Conservation (phyloP, 306 rosid genomes). For the Castanospermum australe region DNA sequence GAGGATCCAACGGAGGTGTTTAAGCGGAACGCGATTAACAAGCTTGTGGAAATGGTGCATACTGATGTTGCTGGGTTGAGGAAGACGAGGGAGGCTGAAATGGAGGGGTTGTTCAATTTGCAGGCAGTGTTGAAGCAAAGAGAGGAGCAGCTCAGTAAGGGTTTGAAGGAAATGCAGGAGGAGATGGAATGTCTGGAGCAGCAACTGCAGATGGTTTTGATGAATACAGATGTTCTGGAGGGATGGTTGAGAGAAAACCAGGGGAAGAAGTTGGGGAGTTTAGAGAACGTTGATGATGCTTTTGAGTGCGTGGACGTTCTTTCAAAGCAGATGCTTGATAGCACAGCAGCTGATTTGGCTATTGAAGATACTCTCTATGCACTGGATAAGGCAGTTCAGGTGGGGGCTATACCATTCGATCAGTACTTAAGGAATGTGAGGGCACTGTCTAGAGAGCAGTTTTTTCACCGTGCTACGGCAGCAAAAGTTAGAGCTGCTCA, state of each 20-base stretch:
- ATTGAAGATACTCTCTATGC: conserved; percentile 81
- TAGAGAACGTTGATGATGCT: conserved; percentile 52
- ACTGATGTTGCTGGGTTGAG: conserved; percentile 52
- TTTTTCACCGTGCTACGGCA: conserved; percentile 68
- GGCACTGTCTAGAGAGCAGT: conserved; percentile 82
- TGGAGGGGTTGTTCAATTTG: conserved; percentile 66
- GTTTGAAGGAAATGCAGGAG: conserved; percentile 72
- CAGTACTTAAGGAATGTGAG: conserved; percentile 87
- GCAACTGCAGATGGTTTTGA: conserved; percentile 86
- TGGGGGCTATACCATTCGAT: conserved; percentile 69
- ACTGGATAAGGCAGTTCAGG: conserved; percentile 80
- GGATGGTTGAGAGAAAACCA: conserved; percentile 80
- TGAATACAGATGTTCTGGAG: conserved; percentile 76
- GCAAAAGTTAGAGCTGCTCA: conserved; percentile 85
- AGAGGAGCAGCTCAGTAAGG: conserved; percentile 52
- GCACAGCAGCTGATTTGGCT: conserved; percentile 80
- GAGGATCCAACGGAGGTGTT: conserved; percentile 76
- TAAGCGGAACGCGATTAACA: conserved; percentile 64
- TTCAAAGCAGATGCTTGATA: conserved; percentile 84
- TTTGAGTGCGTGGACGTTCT: conserved; percentile 68
- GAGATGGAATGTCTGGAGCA: conserved; percentile 91
- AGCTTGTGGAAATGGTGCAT: conserved; percentile 77
- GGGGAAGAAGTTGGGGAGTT: conserved; percentile 41
- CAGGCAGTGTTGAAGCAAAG: conserved; percentile 72
- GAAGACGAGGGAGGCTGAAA: conserved; percentile 66